Conservation (phyloP, 2,329 filamentous ascomycete species). For the Hysterium pulicare region DNA sequence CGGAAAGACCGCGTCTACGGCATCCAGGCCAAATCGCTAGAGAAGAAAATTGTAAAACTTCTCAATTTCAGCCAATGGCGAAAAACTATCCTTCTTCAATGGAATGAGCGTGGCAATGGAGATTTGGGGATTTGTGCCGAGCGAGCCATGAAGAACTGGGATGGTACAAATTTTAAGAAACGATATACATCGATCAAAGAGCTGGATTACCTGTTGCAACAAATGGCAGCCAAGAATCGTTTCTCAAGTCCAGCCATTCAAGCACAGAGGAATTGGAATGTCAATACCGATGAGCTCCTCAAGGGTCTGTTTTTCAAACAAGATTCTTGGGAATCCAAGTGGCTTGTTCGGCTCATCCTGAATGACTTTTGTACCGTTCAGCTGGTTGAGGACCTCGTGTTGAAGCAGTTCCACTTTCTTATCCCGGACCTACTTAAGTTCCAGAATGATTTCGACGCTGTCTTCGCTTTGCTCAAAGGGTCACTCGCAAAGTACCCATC, state of each 20-base stretch:
- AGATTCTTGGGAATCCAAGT: slow-evolving; percentile 70
- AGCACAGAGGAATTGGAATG: slow-evolving; percentile 15
- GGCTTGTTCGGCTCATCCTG: slow-evolving; percentile 77
- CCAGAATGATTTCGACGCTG: slow-evolving; percentile 63
- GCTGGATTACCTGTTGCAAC: slow-evolving; percentile 65
- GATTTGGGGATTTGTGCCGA: slow-evolving; percentile 74
- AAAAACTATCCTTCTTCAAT: slow-evolving; percentile 59
- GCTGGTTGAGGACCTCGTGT: slow-evolving; percentile 56
- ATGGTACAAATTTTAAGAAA: slow-evolving; percentile 33
- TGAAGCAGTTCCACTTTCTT: slow-evolving; percentile 63
- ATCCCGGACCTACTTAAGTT: slow-evolving; percentile 69
- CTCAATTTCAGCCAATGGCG: slow-evolving; percentile 64
- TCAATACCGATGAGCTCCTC: slow-evolving; percentile 23
- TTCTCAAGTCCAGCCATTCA: slow-evolving; percentile 63
- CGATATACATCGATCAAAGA: slow-evolving; percentile 61
- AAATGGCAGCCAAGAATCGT: slow-evolving; percentile 63
- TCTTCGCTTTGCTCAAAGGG: slow-evolving; percentile 53
- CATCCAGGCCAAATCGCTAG: slow-evolving; percentile 60
- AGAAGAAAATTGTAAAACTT: slow-evolving; percentile 64
- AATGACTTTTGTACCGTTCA: slow-evolving; percentile 70
- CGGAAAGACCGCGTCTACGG: slow-evolving; percentile 75
- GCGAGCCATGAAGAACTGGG: slow-evolving; percentile 60
- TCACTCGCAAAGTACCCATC: slow-evolving; percentile 38
- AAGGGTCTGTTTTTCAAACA: slow-evolving; percentile 43
- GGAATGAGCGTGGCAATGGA: slow-evolving; percentile 55